A percentile compares a stretch with the other conserved stretches of the same genome.
phyloP scores from a whole-genome alignment of 2,329 filamentous ascomycete genomes.

The Zymoseptoria passerinii region DNA sequence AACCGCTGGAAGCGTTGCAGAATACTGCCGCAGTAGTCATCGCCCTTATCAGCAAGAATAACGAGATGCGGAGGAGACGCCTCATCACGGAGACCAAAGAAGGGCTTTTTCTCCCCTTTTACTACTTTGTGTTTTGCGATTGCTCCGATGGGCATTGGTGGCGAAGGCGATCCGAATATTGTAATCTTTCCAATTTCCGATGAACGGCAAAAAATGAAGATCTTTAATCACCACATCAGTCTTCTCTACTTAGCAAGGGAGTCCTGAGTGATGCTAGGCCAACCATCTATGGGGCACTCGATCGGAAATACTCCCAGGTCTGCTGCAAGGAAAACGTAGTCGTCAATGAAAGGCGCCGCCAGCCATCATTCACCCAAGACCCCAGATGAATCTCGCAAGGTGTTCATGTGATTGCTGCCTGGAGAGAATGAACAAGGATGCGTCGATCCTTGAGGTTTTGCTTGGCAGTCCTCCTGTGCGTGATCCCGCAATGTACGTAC shows the following conservation, averaged over 20 bases:
- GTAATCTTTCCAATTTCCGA: not conserved
- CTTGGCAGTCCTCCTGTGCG: too few relatives aligned
- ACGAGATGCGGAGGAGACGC: not conserved
- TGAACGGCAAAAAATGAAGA: conserved; percentile 27
- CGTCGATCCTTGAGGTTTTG: too few relatives aligned
- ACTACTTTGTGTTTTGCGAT: not conserved
- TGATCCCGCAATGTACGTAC: too few relatives aligned
- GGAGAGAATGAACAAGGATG: not conserved
- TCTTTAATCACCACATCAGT: conserved; percentile 25
- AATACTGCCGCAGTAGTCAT: too few relatives aligned
- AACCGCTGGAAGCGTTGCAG: too few relatives aligned
- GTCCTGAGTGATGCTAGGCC: conserved; percentile 2
- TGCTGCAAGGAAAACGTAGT: not conserved
- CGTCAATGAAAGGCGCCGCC: not conserved
- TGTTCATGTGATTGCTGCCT: not conserved
- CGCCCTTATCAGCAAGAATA: not conserved
- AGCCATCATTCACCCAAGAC: not conserved
- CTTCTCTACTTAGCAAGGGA: conserved; percentile 15
- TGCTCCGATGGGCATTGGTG: not conserved
- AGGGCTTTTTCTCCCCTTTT: not conserved
- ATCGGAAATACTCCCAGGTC: not conserved
- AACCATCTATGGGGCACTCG: conserved; percentile 2
- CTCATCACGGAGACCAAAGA: not conserved
- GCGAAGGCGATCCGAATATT: not conserved
- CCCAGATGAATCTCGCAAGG: not conserved